Percentiles rank a stretch among this genome's conserved stretches.
Conservation (phyloP, 805 yeast species). For the Yamadazyma insecticola region DNA sequence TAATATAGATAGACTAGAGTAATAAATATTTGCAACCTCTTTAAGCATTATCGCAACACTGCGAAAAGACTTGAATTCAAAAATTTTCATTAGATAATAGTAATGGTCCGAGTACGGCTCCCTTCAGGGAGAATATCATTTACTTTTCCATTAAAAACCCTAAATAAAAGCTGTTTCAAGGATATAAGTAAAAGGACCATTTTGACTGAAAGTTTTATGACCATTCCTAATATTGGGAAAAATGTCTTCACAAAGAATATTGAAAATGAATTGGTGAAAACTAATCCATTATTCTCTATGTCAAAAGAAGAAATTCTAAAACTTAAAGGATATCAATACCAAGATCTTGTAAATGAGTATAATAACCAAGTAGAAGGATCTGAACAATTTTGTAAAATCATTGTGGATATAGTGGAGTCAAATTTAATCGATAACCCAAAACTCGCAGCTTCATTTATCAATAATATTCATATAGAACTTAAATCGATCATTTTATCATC, state of each 20-base stretch:
- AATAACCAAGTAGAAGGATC: conserved; percentile 19
- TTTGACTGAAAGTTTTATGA: no score
- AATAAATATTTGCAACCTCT: no score
- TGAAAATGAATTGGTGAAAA: conserved; percentile 7
- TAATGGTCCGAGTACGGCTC: no score
- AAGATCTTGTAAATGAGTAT: conserved; percentile 23
- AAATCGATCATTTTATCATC: conserved; percentile 11
- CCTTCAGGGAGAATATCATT: no score
- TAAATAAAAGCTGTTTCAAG: no score
- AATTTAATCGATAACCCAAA: conserved; percentile 22
- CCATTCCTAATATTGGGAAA: conserved; percentile 8
- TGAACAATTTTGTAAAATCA: conserved; percentile 22
- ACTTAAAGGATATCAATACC: conserved; percentile 18
- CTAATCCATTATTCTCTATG: conserved; percentile 33
- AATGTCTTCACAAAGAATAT: conserved; percentile 9
- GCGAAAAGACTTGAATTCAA: no score
- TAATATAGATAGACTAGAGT: no score
- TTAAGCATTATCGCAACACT: no score
- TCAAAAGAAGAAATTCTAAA: conserved; percentile 19
- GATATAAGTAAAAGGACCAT: no score
- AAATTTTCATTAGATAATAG: no score
- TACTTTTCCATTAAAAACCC: no score
- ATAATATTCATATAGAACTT: conserved; percentile 16
- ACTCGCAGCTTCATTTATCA: conserved; percentile 16
- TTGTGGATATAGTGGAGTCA: conserved; percentile 27